Conservation (phyloP, 2,329 filamentous ascomycete genomes). For the Fusarium sp. region DNA sequence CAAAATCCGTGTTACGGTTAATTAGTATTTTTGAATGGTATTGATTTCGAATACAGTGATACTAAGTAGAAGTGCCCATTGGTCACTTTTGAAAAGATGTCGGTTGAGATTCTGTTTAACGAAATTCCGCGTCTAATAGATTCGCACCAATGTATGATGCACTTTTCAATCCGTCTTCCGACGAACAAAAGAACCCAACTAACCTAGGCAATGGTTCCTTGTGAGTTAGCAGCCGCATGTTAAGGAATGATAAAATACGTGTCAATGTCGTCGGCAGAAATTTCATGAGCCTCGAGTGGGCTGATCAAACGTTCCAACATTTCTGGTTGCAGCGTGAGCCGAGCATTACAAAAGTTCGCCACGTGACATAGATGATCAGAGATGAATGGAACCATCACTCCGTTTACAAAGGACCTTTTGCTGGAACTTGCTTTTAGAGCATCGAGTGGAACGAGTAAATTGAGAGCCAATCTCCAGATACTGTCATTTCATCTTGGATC, state of each 20-base stretch:
- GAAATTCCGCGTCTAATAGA: background rate
- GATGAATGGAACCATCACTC: slow-evolving; percentile 29
- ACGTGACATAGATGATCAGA: slow-evolving; percentile 20
- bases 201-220: background rate
- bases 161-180: background rate
- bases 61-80: no score
- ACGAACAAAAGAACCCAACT: slow-evolving; percentile 2
- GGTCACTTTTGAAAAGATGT: background rate
- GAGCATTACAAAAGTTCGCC: slow-evolving; percentile 40
- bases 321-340: slow-evolving; percentile 26
- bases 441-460: slow-evolving; percentile 18
- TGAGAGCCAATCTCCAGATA: background rate
- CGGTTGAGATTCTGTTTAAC: background rate
- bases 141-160: background rate
- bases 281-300: slow-evolving; percentile 19
- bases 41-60: no score
- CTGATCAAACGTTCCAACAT: slow-evolving; percentile 38
- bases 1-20: no score
- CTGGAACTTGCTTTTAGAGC: slow-evolving; percentile 5
- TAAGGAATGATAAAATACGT: background rate
- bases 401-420: slow-evolving; percentile 35
- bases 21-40: no score
- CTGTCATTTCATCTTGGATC: background rate
- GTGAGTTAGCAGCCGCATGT: background rate
- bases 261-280: slow-evolving; percentile 16